Evolutionary conservation across 176 grass and related monocot species (phyloP), one percentile per base, ranked within the genome.

Genomic region (Eleusine indica): DNA sequence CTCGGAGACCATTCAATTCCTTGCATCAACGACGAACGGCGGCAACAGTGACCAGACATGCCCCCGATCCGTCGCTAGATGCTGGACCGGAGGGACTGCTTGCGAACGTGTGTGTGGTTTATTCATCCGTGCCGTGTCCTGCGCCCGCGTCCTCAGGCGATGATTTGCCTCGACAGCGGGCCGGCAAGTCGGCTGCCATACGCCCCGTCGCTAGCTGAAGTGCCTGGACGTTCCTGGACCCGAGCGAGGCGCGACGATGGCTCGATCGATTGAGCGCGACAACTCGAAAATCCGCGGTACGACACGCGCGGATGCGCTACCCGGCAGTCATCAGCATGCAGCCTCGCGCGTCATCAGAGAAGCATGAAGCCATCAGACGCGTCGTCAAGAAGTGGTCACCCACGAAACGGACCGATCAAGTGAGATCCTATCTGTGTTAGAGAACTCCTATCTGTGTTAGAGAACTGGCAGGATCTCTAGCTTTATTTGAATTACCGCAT

Each of bases 41-140:
- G 39, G 57, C 75, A 77, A 77, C 56, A 77, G 75, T 62, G 75
- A 1, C 75, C 54, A 38, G 54, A 77, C 21, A 60, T 13, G 74
- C 35, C 37, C 52, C 52, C 5, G 30, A 66, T 37, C 28, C 63
- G 63, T 32, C 63, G 63, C 29, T 66, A 13, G 8, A 9, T 64
- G 61, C 61, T 30, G 22, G 57, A 17, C 19, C 19, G 56, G 7
- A 18, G n/a, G 32, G 32, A 35, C 32, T n/a, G 56, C 25, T 5
- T 62, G 54, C 58, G 28, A 19, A 38, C 72, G 17, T 54, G 49
- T 56, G 32, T 54, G 49, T 56, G 32, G 29, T 52, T 22, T 18
- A 9, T 29, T 68, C 38, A 7, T 28, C 2, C 22, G 48, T 74
- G 48, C 25, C 61, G 29, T 19, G 48, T 16, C 28, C n/a, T 73